Evolutionary conservation across 108 stramenopile genomes (phyloP).

Genomic region (Fistulifera solaris): DNA sequence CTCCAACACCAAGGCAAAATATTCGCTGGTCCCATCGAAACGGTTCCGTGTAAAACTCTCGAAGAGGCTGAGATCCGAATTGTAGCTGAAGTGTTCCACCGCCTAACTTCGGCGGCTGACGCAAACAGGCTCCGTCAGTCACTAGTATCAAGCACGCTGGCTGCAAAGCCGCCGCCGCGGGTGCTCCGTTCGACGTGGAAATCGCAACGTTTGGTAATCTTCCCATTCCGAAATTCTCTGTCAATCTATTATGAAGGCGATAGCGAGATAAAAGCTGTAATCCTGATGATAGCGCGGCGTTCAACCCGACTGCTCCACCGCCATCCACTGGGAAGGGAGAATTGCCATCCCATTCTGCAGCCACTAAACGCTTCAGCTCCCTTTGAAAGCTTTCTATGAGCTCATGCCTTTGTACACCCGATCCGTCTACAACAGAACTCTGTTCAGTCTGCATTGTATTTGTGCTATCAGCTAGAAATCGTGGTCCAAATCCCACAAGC

Average conservation of each 20-base stretch:
- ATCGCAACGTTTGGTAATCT: constrained; percentile 46
- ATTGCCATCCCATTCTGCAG: constrained; percentile 31
- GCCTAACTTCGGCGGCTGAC: constrained; percentile 40
- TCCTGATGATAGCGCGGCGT: constrained; percentile 58
- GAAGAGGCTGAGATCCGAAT: constrained; percentile 53
- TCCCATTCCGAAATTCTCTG: constrained; percentile 77
- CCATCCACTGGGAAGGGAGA: constrained; percentile 62
- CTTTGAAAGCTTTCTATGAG: constrained; percentile 53
- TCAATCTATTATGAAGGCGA: constrained; percentile 44
- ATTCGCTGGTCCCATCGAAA: constrained; percentile 85
- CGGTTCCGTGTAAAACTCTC: constrained; percentile 70
- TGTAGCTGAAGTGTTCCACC: constrained; percentile 63
- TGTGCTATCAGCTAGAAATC: background rate
- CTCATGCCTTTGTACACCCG: constrained; percentile 3
- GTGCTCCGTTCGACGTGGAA: constrained; percentile 18
- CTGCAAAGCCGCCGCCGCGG: constrained; percentile 44
- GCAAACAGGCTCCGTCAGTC: constrained; percentile 72
- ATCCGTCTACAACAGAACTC: constrained; percentile 5
- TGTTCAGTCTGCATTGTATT: background rate
- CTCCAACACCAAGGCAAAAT: constrained; percentile 57
- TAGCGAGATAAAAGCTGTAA: constrained; percentile 65
- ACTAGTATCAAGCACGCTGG: constrained; percentile 71
- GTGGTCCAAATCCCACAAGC: constrained; percentile 54
- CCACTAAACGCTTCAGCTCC: constrained; percentile 52
- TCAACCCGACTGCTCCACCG: constrained; percentile 63